Evolutionary conservation across 495 filamentous ascomycete genomes (phyloP).

Genomic region (Xylaria nigripes): DNA sequence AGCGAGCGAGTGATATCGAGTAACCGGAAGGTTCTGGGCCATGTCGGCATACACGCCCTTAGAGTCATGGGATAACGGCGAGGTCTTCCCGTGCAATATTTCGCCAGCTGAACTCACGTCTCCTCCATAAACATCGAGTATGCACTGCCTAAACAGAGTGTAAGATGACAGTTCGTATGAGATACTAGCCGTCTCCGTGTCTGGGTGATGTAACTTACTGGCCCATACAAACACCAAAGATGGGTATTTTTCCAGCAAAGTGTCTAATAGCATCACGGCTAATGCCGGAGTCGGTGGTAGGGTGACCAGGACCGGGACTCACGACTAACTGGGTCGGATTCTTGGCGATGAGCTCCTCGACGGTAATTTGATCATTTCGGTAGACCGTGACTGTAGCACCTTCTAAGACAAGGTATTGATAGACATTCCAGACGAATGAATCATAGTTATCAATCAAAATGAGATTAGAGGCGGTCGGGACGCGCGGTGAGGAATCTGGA

Average conservation of each 20-base stretch:
- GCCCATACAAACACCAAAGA: conserved; percentile 98
- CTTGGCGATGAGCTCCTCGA: conserved; percentile 72
- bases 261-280: conserved; percentile 83
- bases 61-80: conserved; percentile 73
- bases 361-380: conserved; percentile 82
- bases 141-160: conserved; percentile 63
- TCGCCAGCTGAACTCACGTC: conserved; percentile 89
- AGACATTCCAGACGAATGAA: conserved; percentile 98
- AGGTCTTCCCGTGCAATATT: conserved; percentile 96
- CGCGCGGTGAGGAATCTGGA: conserved; percentile 56
- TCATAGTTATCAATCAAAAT: conserved; percentile 98
- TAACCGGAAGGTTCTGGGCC: conserved; percentile 72
- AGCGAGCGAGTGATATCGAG: conserved; percentile 92
- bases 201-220: conserved; percentile 48
- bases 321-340: conserved; percentile 90
- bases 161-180: neutral
- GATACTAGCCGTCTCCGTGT: neutral
- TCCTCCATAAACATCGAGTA: conserved; percentile 85
- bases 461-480: conserved; percentile 76
- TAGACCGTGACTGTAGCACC: conserved; percentile 82
- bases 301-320: conserved; percentile 91
- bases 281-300: conserved; percentile 79
- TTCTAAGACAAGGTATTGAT: conserved; percentile 93
- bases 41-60: conserved; percentile 81
- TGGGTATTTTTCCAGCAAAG: conserved; percentile 91